Conservation (phyloP, 2,329 filamentous ascomycete genomes). For the Colletotrichum somersetense region DNA sequence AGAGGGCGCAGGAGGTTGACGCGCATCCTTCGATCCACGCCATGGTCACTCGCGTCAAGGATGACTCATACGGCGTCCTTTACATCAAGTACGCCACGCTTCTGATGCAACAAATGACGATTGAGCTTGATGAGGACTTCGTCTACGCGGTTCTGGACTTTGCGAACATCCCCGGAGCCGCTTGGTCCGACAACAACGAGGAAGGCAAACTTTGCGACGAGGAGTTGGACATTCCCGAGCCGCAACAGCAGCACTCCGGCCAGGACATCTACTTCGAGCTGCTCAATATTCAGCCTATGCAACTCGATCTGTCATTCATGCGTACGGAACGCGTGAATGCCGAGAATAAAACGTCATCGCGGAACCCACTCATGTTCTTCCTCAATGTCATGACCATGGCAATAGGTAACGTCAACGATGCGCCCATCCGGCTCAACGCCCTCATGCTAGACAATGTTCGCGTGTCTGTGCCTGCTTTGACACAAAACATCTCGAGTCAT, state of each 20-base stretch:
- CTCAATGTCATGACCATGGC: slow-evolving; percentile 99
- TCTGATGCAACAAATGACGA: slow-evolving; percentile 95
- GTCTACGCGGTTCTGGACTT: slow-evolving; percentile 97
- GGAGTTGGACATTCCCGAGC: slow-evolving; percentile 90
- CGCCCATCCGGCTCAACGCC: slow-evolving; percentile 92
- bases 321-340: slow-evolving; percentile 96
- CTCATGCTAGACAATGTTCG: slow-evolving; percentile 95
- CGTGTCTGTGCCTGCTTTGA: slow-evolving; percentile 85
- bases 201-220: slow-evolving; percentile 92
- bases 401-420: slow-evolving; percentile 98
- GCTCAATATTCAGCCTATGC: slow-evolving; percentile 97
- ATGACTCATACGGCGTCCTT: slow-evolving; percentile 96
- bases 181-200: slow-evolving; percentile 82
- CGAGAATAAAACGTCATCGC: slow-evolving; percentile 90
- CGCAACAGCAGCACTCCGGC: slow-evolving; percentile 83
- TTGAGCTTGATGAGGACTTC: slow-evolving; percentile 98
- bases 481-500: slow-evolving; percentile 90
- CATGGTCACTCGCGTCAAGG: slow-evolving; percentile 94
- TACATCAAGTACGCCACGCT: slow-evolving; percentile 99
- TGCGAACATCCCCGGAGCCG: slow-evolving; percentile 89
- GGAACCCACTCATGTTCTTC: slow-evolving; percentile 98
- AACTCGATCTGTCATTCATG: slow-evolving; percentile 96
- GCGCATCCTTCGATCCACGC: slow-evolving; percentile 94
- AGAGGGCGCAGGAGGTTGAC: slow-evolving; percentile 96
- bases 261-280: slow-evolving; percentile 99